Conservation (phyloP, 176 grass and related monocot genomes). For the Cenchrus americanus region DNA sequence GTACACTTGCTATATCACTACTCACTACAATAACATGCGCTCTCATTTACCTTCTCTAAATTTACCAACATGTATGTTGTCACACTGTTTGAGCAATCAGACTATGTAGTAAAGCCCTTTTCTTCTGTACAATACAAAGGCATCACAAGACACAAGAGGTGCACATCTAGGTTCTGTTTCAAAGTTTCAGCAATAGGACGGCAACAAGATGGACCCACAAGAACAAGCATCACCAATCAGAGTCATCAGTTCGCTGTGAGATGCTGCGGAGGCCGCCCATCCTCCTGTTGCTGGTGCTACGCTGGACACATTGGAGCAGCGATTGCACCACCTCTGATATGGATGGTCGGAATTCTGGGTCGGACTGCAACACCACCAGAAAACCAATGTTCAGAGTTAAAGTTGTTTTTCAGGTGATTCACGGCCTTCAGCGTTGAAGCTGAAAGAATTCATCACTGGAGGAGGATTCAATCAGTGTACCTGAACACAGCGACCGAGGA, state of each 20-base stretch:
- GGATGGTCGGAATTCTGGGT: conserved; percentile 71
- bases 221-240: conserved; percentile 56
- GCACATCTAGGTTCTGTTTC: background rate
- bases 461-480: conserved; percentile 42
- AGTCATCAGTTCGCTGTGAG: conserved; percentile 66
- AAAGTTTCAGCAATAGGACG: background rate
- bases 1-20: conserved; percentile 16
- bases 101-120: conserved; percentile 6
- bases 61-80: conserved; percentile 31
- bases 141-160: background rate
- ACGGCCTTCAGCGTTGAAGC: background rate
- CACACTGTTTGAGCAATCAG: conserved; percentile 24
- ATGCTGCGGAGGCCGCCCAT: conserved; percentile 37
- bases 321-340: conserved; percentile 85
- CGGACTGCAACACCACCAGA: conserved; percentile 51
- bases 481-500: conserved; percentile 72
- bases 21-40: conserved; percentile 4
- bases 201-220: background rate
- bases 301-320: conserved; percentile 62
- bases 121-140: conserved; percentile 25
- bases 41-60: conserved; percentile 39
- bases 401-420: background rate
- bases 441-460: background rate
- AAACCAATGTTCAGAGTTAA: background rate
- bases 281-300: conserved; percentile 60